Conservation (phyloP, 2,329 filamentous ascomycete species). For the Botrytis galanthina region DNA sequence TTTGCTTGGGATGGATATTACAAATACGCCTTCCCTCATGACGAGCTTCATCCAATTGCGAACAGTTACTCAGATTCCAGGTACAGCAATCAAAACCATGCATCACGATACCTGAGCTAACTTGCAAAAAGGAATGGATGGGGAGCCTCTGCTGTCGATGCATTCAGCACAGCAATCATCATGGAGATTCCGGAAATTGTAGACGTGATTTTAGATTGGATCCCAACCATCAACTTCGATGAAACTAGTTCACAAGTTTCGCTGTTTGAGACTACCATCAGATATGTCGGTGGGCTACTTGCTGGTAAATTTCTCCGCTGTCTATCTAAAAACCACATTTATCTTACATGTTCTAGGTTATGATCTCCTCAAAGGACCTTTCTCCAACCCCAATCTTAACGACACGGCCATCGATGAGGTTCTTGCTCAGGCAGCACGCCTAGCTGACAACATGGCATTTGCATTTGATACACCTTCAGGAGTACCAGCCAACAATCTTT, state of each 20-base stretch:
- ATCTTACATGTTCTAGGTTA: constrained; percentile 47
- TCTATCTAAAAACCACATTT: not conserved
- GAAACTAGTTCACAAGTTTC: constrained; percentile 60
- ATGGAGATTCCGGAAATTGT: constrained; percentile 70
- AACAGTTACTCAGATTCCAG: constrained; percentile 67
- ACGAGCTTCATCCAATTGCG: constrained; percentile 68
- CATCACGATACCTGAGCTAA: constrained; percentile 21
- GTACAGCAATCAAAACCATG: constrained; percentile 45
- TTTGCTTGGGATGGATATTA: constrained; percentile 72
- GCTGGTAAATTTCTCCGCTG: constrained; percentile 54
- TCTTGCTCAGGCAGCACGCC: constrained; percentile 61
- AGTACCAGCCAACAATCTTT: constrained; percentile 68
- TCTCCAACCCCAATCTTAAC: constrained; percentile 50
- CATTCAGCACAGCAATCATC: constrained; percentile 73
- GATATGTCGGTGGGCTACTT: constrained; percentile 78
- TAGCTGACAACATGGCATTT: constrained; percentile 72
- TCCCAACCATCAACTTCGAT: constrained; percentile 69
- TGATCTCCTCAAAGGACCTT: constrained; percentile 69
- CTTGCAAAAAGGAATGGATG: constrained; percentile 64
- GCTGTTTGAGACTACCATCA: constrained; percentile 87
- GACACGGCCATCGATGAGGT: constrained; percentile 51
- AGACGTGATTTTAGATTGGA: constrained; percentile 66
- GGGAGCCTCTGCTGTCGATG: constrained; percentile 81
- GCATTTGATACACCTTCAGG: constrained; percentile 76
- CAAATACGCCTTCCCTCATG: constrained; percentile 72